Evolutionary conservation across 495 filamentous ascomycete genomes (phyloP).

Genomic region (Neurospora sp.): DNA sequence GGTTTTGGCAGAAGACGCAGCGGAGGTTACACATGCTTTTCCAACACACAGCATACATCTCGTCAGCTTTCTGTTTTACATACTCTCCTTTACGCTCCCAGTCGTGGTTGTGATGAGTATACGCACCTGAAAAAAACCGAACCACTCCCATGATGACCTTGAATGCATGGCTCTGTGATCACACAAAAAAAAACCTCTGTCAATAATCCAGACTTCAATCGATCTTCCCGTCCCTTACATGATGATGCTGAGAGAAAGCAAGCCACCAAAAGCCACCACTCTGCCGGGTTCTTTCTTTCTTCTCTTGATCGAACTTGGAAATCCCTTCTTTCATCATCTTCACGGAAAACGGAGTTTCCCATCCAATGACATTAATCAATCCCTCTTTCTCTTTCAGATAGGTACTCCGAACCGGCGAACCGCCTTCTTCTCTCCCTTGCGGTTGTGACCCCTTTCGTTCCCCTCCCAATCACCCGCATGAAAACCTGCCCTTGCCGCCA

Average conservation of each 20-base stretch:
- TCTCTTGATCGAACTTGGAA: background rate
- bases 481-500: background rate
- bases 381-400: background rate
- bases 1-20: slow-evolving; percentile 77
- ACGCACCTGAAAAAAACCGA: slow-evolving; percentile 54
- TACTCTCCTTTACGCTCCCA: no score
- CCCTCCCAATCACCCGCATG: background rate
- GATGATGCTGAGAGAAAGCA: background rate
- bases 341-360: background rate
- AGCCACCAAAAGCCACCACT: background rate
- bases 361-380: background rate
- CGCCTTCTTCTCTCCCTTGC: background rate
- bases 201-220: background rate
- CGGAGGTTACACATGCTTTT: slow-evolving; percentile 59
- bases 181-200: no score
- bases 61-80: no score
- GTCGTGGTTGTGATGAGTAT: no score
- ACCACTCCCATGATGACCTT: slow-evolving; percentile 64
- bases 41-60: no score
- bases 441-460: background rate
- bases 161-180: slow-evolving; percentile 58
- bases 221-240: background rate
- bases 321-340: background rate
- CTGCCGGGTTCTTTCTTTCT: background rate
- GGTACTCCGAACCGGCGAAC: background rate